Conservation (phyloP, 139 green algal genomes). For the Micromonas pusilla region DNA sequence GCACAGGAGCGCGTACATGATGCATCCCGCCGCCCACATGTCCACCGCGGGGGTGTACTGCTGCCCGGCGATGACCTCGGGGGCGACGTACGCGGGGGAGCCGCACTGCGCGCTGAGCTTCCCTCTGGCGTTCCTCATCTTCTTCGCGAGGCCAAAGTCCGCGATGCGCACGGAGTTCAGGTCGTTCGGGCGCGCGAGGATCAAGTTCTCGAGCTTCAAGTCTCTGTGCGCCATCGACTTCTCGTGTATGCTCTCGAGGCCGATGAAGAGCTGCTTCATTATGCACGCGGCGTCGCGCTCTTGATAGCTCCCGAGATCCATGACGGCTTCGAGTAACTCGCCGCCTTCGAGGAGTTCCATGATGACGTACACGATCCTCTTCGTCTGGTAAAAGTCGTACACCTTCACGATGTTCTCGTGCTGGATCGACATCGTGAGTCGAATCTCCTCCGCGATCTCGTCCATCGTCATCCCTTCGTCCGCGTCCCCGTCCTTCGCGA, state of each 20-base stretch:
- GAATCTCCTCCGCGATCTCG: neutral
- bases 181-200: conserved; percentile 30
- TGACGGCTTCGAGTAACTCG: conserved; percentile 1
- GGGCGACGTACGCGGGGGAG: conserved; percentile 40
- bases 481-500: neutral
- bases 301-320: neutral
- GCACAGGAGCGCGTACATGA: conserved; percentile 39
- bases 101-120: conserved; percentile 33
- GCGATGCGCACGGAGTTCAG: conserved; percentile 78
- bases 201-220: conserved; percentile 32
- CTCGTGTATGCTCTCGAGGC: neutral
- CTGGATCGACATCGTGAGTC: neutral
- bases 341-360: conserved; percentile 11
- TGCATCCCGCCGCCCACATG: conserved; percentile 31
- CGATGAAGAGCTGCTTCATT: conserved; percentile 4
- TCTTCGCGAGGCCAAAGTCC: conserved; percentile 76
- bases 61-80: conserved; percentile 28
- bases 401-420: neutral
- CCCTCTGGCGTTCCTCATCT: conserved; percentile 25
- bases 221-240: conserved; percentile 18
- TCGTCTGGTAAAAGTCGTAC: conserved; percentile 15
- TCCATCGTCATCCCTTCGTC: neutral
- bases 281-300: conserved; percentile 2
- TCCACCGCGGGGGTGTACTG: conserved; percentile 22
- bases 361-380: neutral